Percentiles rank a stretch among this genome's conserved stretches.
Conservation (phyloP, 768 basidiomycete species). For the Amanita brunnescens region DNA sequence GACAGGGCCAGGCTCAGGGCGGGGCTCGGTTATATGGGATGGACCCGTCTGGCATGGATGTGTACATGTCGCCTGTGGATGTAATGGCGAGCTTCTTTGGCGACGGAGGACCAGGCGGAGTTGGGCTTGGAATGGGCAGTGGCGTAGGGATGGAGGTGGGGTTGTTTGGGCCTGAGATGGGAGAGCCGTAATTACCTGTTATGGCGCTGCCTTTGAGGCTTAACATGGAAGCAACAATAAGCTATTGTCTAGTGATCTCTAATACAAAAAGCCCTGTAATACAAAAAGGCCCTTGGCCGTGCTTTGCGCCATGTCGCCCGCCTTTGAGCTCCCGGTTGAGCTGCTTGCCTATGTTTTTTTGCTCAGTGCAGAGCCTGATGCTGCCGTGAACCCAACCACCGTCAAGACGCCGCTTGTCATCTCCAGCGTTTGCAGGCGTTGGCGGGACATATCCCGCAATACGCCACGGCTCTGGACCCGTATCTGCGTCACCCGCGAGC, state of each 20-base stretch:
- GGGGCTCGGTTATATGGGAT: conserved; percentile 2
- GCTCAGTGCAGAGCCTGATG: conserved; percentile 30
- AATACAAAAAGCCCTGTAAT: too few relatives aligned
- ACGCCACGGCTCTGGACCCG: conserved; percentile 49
- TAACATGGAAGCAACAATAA: too few relatives aligned
- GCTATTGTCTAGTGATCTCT: too few relatives aligned
- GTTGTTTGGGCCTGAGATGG: not conserved
- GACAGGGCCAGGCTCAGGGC: not conserved
- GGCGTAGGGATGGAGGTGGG: conserved; percentile 2
- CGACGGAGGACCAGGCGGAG: conserved; percentile 34
- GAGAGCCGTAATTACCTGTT: too few relatives aligned
- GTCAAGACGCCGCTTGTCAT: conserved; percentile 38
- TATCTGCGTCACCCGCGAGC: conserved; percentile 38
- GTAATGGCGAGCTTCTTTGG: conserved; percentile 51
- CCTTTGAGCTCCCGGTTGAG: conserved; percentile 47
- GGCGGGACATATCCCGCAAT: conserved; percentile 40
- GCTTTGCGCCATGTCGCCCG: conserved; percentile 3
- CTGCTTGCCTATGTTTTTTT: conserved; percentile 48
- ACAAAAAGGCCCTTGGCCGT: too few relatives aligned
- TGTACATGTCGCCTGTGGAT: conserved; percentile 52
- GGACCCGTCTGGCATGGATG: conserved; percentile 4
- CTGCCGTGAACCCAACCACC: conserved; percentile 24
- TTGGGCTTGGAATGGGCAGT: too few relatives aligned
- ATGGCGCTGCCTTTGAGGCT: too few relatives aligned
- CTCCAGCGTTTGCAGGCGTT: conserved; percentile 40